Evolutionary conservation across 306 rosid genomes (phyloP), one percentile per base, ranked within the genome.

Genomic region (Clitoria ternatea): DNA sequence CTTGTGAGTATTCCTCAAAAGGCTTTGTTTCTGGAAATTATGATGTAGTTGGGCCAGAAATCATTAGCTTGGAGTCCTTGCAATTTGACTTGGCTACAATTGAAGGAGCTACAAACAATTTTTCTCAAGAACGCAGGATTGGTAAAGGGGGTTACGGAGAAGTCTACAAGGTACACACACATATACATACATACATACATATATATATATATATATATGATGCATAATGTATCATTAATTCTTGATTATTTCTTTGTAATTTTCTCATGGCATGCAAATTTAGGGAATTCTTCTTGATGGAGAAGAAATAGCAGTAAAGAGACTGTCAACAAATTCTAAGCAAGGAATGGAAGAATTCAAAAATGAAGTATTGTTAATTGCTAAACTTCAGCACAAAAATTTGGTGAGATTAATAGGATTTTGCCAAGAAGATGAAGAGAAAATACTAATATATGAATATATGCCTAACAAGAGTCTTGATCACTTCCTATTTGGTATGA

Each of bases 331-430:
- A 68, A 81, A 26, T 15, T 90, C 95, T 1, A 65, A 40, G 4
- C 95, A 88, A 70, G 97, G 97, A 42, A 44, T 20, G 11, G 85
- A 54, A 69, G 89, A 86, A 47, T 91, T 88, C 72, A 88, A 80
- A 49, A 91, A 86, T 61, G 97, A 90, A 65, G 90, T 84, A 19
- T 23, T 79, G 47, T 73, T 90, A 52, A 81, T 90, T 39, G 82
- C 85, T n/a, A 88, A 84, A 48, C 97, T 88, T 77, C 97, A 90
- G 23, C 95, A 86, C 7, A 88, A 81, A 81, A 90, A 86, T 84
- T 81, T 90, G 39, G 92, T 88, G 59, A 83, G 79, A 9, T 72
- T 90, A 36, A 52, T 84, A 1, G 95, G 97, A 20, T 90, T 83
- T 44, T 90, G 95, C 61, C 76, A 79, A 5, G 73, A 84, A 43